Base-by-base conservation (phyloP, 257 asterid species). In the Osmanthus fragrans region DNA sequence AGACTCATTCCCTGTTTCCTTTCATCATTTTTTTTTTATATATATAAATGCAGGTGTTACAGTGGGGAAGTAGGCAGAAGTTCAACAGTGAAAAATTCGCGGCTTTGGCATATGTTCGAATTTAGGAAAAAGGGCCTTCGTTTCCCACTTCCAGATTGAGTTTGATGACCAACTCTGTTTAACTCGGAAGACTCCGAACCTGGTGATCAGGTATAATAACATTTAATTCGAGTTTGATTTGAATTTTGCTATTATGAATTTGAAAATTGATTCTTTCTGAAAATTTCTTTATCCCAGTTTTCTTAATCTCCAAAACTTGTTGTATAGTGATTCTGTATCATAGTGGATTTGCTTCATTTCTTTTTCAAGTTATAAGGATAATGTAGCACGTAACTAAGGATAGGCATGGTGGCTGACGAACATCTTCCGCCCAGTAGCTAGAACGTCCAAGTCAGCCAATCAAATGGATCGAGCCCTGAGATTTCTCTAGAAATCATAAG, bases 121-220 rank as follows among this genome's bases (percentile, higher is more conserved):
- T 32, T 32, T 5, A 32, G 34, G 34, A 32, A 32, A 32, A 32
- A 33, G 83, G 0, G 92, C 92, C 79, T 90, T 92, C 33, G 79
- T 91, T 30, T 75, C 92, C 27, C 97, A 92, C 77, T 92, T 92
- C 85, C 90, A 91, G 82, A 88, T 89, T 96, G 18, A 91, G 94
- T 83, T 80, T 92, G 83, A 88, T 89, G 96, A 88, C 97, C 97
- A 58, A 87, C 89, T 71, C 81, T 92, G 45, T 87, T 92, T 45
- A 80, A 84, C 45, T 83, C 88, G 0, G 92, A 84, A 58, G 39
- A 77, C 83, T 73, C 77, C 25, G 86, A 71, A 51, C 47, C 79
- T 68, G 83, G 71, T 40, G 74, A 80, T 78, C 87, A 81, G 92
- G 90, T 85, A 80, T 29, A 25, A 65, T 66, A 40, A 30, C 11